Percentiles rank a stretch among this genome's conserved stretches.
These are phyloP conservation scores for Suillus weaverae DNA, from an alignment of 768 basidiomycete genomes.

Conservation along the genomic window DNA sequence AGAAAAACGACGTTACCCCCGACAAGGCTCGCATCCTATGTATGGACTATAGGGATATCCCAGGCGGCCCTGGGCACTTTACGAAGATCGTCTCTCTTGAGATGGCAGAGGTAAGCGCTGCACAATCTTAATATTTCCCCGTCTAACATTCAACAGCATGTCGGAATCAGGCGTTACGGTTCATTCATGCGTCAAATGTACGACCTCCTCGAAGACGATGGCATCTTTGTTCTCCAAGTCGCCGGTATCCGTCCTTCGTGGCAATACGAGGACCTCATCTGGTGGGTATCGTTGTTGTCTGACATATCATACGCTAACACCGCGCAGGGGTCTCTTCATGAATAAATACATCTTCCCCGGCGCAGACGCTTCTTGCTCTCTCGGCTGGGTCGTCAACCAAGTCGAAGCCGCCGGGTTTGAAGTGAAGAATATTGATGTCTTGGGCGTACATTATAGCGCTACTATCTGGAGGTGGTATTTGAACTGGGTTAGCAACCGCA, in stretches of 20 bases:
- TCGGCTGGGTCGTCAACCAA: slow-evolving; percentile 90
- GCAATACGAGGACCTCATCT: slow-evolving; percentile 98
- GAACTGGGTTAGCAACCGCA: slow-evolving; percentile 95
- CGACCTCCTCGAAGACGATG: slow-evolving; percentile 90
- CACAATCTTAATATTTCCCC: background rate
- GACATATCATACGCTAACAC: background rate
- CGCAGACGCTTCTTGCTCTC: slow-evolving; percentile 93
- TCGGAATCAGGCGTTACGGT: slow-evolving; percentile 90
- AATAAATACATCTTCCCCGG: slow-evolving; percentile 99
- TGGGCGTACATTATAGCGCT: slow-evolving; percentile 96
- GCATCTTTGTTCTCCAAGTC: slow-evolving; percentile 95
- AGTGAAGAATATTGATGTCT: slow-evolving; percentile 93
- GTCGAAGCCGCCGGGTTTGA: slow-evolving; percentile 94
- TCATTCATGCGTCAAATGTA: slow-evolving; percentile 91
- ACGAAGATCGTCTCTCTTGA: slow-evolving; percentile 95
- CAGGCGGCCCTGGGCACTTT: slow-evolving; percentile 70
- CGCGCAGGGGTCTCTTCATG: slow-evolving; percentile 88
- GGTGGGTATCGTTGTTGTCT: slow-evolving; percentile 44
- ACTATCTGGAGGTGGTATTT: slow-evolving; percentile 92
- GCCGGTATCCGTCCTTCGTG: slow-evolving; percentile 93
- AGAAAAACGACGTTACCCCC: slow-evolving; percentile 67
- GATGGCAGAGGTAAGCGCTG: slow-evolving; percentile 83
- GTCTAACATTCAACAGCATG: slow-evolving; percentile 56
- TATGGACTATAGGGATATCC: slow-evolving; percentile 91
- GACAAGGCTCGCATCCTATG: slow-evolving; percentile 88